phyloP scores from a whole-genome alignment of 2,329 filamentous ascomycete genomes.

The Stagonosporopsis rhizophila region DNA sequence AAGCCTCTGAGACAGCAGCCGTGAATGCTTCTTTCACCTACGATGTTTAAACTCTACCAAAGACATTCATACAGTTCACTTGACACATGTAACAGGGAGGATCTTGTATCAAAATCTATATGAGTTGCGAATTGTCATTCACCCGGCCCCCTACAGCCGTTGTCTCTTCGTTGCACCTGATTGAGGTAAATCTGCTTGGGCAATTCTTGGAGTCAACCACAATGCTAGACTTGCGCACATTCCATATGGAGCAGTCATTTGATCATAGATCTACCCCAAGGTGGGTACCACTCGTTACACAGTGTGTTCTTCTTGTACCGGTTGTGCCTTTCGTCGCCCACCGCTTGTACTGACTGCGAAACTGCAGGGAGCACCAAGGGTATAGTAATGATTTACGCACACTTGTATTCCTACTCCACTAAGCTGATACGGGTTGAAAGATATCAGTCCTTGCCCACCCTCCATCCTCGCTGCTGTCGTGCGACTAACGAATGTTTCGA shows the following conservation, averaged over 20 bases:
- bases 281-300: neutral
- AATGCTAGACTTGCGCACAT: neutral
- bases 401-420: neutral
- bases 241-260: neutral
- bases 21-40: neutral
- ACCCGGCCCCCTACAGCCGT: no score
- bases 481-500: neutral
- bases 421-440: no score
- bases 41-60: neutral
- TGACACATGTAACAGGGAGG: no score
- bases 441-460: neutral
- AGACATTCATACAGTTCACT: neutral
- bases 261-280: neutral
- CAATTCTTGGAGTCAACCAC: no score
- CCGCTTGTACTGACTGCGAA: slow-evolving; percentile 1
- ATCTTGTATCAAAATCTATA: no score
- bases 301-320: neutral
- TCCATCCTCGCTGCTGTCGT: neutral
- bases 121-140: no score
- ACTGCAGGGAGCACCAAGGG: neutral
- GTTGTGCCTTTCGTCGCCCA: neutral
- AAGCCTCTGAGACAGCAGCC: neutral
- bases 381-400: neutral
- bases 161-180: no score
- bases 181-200: no score